Conservation (phyloP, 1,284 basidiomycete species). For the Ceratobasidium papillatum region DNA sequence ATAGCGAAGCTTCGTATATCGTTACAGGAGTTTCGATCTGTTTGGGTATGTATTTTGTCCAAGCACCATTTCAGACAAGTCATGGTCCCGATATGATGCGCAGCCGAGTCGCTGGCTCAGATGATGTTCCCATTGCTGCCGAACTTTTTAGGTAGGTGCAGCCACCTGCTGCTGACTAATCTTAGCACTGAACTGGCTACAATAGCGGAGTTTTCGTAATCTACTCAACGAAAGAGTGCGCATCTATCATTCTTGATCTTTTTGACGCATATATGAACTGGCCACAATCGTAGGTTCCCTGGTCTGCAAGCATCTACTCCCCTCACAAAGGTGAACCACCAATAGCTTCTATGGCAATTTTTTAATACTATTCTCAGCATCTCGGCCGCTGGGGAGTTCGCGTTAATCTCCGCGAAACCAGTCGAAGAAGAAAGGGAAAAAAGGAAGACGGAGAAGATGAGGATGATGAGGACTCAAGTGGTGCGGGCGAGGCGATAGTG, state of each 20-base stretch:
- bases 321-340: conserved; percentile 68
- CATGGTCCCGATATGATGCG: neutral
- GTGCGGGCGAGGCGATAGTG: conserved; percentile 30
- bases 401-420: conserved; percentile 73
- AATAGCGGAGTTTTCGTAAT: conserved; percentile 69
- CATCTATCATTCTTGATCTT: neutral
- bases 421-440: conserved; percentile 55
- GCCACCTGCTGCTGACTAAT: neutral
- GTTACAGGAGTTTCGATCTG: conserved; percentile 73
- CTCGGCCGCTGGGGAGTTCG: conserved; percentile 73
- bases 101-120: conserved; percentile 44
- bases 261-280: neutral
- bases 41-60: conserved; percentile 55
- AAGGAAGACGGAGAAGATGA: conserved; percentile 41
- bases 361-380: conserved; percentile 55
- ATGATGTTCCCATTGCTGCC: conserved; percentile 64
- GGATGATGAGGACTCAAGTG: conserved; percentile 41
- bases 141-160: conserved; percentile 60
- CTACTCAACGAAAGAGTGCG: conserved; percentile 74
- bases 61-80: conserved; percentile 43
- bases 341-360: neutral
- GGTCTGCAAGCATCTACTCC: conserved; percentile 75
- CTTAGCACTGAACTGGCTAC: neutral
- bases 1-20: conserved; percentile 60
- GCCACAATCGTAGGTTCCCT: conserved; percentile 59